Percentiles rank a stretch among this genome's conserved stretches.
phyloP scores from a whole-genome alignment of 495 filamentous ascomycete genomes.

The Terfezia claveryi region DNA sequence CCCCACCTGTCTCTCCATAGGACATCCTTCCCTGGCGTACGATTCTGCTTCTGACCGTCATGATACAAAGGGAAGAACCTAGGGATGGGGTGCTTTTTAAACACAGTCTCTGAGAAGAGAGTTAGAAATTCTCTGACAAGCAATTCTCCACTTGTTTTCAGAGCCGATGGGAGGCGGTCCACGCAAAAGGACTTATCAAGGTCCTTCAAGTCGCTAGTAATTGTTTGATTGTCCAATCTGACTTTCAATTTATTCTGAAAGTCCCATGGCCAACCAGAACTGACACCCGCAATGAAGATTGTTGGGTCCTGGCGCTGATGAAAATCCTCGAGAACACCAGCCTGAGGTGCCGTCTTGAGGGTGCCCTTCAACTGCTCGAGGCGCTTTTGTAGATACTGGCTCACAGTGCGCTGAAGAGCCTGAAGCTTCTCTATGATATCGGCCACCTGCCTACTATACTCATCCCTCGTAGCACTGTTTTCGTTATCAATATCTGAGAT shows the following conservation, averaged over 20 bases:
- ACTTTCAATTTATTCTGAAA: constrained; percentile 23
- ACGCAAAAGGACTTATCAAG: not conserved
- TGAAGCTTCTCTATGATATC: constrained; percentile 13
- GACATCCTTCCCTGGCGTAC: constrained; percentile 22
- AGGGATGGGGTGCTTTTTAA: not conserved
- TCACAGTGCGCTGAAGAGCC: too few species aligned
- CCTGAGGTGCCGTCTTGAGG: not conserved
- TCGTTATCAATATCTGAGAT: not conserved
- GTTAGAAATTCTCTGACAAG: constrained; percentile 14
- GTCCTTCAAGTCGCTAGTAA: not conserved
- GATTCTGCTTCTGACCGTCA: constrained; percentile 2
- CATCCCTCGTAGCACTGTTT: constrained; percentile 18
- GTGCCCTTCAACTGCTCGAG: not conserved
- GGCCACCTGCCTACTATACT: constrained; percentile 23
- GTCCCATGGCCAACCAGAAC: constrained; percentile 26
- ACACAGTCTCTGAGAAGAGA: not conserved
- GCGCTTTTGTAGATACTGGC: not conserved
- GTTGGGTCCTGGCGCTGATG: constrained; percentile 25
- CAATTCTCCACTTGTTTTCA: constrained; percentile 2
- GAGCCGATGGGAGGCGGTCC: constrained; percentile 3
- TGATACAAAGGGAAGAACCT: constrained; percentile 2
- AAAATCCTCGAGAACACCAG: constrained; percentile 9
- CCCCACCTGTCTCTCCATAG: constrained; percentile 22
- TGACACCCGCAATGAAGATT: constrained; percentile 24
- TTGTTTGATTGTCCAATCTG: constrained; percentile 17